A percentile compares a stretch with the other conserved stretches of the same genome.
Evolutionary conservation across 345 rosid genomes (phyloP).

Genomic region (Eucalyptus decipiens): DNA sequence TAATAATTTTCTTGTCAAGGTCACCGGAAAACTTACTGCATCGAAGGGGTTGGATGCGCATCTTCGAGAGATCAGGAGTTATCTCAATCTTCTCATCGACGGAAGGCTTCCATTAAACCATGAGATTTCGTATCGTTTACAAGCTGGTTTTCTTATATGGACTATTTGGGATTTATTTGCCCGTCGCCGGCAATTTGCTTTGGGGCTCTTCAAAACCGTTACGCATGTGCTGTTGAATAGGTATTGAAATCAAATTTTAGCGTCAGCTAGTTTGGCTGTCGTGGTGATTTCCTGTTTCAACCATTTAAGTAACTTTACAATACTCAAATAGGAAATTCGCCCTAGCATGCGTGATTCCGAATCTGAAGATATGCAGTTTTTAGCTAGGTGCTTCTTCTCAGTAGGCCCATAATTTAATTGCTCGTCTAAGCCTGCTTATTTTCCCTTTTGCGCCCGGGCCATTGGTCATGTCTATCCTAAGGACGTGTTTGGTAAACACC

Average conservation of each 20-base stretch:
- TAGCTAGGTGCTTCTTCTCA: neutral
- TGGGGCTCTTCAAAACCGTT: neutral
- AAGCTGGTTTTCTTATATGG: constrained; percentile 11
- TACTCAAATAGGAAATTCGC: constrained; percentile 24
- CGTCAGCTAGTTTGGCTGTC: neutral
- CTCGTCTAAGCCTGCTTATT: neutral
- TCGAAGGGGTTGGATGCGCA: constrained; percentile 69
- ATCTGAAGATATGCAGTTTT: constrained; percentile 14
- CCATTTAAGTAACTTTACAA: neutral
- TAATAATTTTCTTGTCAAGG: constrained; percentile 6
- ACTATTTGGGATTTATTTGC: neutral
- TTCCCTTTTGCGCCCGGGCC: neutral
- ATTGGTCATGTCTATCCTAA: neutral
- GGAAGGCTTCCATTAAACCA: constrained; percentile 62
- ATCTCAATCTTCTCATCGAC: constrained; percentile 66
- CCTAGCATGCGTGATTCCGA: constrained; percentile 12
- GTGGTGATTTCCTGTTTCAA: neutral
- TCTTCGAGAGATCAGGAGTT: constrained; percentile 42
- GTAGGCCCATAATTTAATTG: neutral
- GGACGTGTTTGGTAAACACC: neutral
- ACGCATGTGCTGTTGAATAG: neutral
- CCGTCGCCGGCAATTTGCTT: neutral
- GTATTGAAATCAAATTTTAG: neutral
- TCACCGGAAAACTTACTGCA: constrained; percentile 54
- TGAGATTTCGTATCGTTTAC: constrained; percentile 56